A percentile compares a stretch with the other conserved stretches of the same genome.
phyloP scores from a whole-genome alignment of 139 green algal genomes.

The Micractinium conductrix region DNA sequence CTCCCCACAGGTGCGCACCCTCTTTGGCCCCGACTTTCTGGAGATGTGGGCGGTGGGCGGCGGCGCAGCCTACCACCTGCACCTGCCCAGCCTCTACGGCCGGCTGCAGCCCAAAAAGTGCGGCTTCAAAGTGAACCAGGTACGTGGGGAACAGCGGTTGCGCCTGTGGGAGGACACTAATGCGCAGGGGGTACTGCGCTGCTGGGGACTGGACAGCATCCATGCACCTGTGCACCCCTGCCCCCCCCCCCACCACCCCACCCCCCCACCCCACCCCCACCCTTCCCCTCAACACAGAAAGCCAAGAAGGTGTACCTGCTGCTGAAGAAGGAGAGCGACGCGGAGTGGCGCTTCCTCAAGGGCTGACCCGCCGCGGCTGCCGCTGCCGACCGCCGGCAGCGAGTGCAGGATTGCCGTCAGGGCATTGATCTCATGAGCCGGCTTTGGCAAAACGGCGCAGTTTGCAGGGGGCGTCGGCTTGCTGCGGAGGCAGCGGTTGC shows the following conservation, averaged over 20 bases:
- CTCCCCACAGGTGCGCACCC: conserved; percentile 4
- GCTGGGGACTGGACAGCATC: no score
- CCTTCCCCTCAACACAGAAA: neutral
- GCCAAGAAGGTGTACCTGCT: conserved; percentile 38
- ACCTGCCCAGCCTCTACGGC: conserved; percentile 45
- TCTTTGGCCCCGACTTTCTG: conserved; percentile 16
- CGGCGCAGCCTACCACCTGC: conserved; percentile 36
- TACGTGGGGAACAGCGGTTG: no score
- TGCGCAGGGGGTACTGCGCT: neutral
- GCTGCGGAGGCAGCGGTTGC: no score
- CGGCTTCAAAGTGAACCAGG: conserved; percentile 31
- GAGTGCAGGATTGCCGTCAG: no score
- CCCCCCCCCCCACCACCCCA: neutral
- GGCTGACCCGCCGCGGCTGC: conserved; percentile 9
- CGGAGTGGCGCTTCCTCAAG: conserved; percentile 52
- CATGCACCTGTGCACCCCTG: no score
- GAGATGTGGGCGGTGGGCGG: conserved; percentile 44
- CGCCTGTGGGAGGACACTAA: no score
- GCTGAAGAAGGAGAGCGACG: conserved; percentile 46
- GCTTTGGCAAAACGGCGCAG: no score
- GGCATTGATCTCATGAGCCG: no score
- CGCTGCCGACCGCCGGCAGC: no score
- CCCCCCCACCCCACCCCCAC: no score
- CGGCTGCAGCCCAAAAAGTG: conserved; percentile 25
- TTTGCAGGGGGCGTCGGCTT: no score